Conservation (phyloP, 129 eudicot genomes). For the Artemisia argyi region DNA sequence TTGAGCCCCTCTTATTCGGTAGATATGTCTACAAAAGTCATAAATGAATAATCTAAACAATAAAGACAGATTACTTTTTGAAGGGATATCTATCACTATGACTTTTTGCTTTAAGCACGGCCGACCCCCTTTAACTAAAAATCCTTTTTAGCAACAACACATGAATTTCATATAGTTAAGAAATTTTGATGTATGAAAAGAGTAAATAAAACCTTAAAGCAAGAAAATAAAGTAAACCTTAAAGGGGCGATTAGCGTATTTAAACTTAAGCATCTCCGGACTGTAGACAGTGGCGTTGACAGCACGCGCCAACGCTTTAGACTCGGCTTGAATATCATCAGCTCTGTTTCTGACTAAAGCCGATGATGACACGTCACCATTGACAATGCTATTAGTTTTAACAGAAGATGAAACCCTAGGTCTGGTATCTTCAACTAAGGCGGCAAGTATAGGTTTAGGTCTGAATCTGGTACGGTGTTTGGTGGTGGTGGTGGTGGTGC, state of each 20-base stretch:
- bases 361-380: constrained; percentile 16
- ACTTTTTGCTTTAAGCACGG: too few relatives aligned
- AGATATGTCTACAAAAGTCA: too few relatives aligned
- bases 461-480: constrained; percentile 34
- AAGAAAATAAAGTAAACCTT: too few relatives aligned
- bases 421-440: constrained; percentile 57
- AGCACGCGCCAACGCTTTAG: constrained; percentile 82
- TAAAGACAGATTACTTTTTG: too few relatives aligned
- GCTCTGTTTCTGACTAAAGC: constrained; percentile 50
- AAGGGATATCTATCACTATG: too few relatives aligned
- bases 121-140: too few relatives aligned
- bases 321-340: constrained; percentile 91
- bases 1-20: too few relatives aligned
- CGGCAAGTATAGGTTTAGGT: constrained; percentile 28
- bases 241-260: constrained; percentile 70
- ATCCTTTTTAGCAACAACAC: too few relatives aligned
- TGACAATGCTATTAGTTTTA: constrained; percentile 25
- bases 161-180: too few relatives aligned
- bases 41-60: too few relatives aligned
- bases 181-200: too few relatives aligned
- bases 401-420: constrained; percentile 42
- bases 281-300: constrained; percentile 69
- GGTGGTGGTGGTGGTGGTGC: background rate
- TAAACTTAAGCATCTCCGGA: constrained; percentile 56
- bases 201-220: too few relatives aligned